These are phyloP conservation scores for Saccharomycopsis sp. DNA, from an alignment of 805 yeast species.

Conservation along the genomic window DNA sequence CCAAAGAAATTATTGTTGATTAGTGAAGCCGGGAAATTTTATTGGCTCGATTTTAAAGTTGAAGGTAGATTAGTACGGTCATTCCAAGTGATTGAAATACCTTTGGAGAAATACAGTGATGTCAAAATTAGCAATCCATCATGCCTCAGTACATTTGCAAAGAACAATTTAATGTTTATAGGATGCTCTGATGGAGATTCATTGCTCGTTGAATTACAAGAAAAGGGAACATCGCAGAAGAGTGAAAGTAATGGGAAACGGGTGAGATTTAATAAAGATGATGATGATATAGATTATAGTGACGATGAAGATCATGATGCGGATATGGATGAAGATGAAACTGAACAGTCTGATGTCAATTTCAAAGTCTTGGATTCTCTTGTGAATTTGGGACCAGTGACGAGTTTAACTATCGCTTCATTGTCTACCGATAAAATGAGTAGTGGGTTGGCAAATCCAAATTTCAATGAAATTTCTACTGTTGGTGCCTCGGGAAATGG, in stretches of 20 bases:
- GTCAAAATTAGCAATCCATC: conserved; percentile 6
- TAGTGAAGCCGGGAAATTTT: conserved; percentile 13
- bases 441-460: conserved; percentile 65
- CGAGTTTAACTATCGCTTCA: conserved; percentile 59
- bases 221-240: conserved; percentile 1
- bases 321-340: conserved; percentile 3
- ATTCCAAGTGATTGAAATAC: conserved; percentile 11
- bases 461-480: conserved; percentile 55
- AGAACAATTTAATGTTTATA: conserved; percentile 11
- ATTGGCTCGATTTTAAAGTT: conserved; percentile 19
- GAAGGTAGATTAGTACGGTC: conserved; percentile 19
- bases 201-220: conserved; percentile 13
- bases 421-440: conserved; percentile 46
- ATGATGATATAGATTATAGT: conserved; percentile 22
- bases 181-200: conserved; percentile 17
- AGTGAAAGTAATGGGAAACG: conserved; percentile 1
- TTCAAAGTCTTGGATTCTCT: conserved; percentile 48
- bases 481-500: conserved; percentile 66
- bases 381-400: conserved; percentile 64
- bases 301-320: conserved; percentile 19
- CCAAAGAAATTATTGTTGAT: conserved; percentile 15
- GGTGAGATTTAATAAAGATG: conserved; percentile 16
- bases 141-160: conserved; percentile 2
- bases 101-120: conserved; percentile 1
- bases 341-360: conserved; percentile 23